phyloP scores from a whole-genome alignment of 2,329 filamentous ascomycete genomes.

The Parafenestella ontariensis region DNA sequence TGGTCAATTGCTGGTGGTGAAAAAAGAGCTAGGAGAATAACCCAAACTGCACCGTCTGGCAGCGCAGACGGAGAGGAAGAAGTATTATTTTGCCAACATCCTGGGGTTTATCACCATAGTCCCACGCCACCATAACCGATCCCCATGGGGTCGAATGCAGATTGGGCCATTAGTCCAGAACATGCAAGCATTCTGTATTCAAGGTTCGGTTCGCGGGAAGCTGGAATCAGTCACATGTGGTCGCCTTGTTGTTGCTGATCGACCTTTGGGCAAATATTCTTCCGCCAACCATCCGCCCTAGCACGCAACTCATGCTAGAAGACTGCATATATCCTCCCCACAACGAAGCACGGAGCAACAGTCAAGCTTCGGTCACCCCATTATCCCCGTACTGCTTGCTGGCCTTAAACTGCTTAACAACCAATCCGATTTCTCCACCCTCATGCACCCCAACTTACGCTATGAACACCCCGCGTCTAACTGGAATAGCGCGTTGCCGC shows the following conservation, averaged over 20 bases:
- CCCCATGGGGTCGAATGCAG: background rate
- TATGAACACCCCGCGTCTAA: slow-evolving; percentile 14
- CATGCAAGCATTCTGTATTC: background rate
- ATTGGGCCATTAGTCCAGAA: background rate
- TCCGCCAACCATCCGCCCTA: slow-evolving; percentile 15
- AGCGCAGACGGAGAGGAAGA: background rate
- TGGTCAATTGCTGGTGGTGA: background rate
- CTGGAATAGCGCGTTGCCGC: slow-evolving; percentile 54
- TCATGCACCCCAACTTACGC: slow-evolving; percentile 11
- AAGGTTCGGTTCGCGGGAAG: background rate
- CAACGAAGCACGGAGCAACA: slow-evolving; percentile 4
- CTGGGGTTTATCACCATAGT: background rate
- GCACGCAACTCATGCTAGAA: slow-evolving; percentile 3
- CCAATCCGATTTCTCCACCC: slow-evolving; percentile 3
- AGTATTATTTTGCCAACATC: background rate
- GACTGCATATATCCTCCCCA: slow-evolving; percentile 10
- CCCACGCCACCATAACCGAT: background rate
- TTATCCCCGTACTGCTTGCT: slow-evolving; percentile 6
- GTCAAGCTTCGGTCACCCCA: background rate
- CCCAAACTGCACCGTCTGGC: background rate
- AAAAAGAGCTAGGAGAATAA: background rate
- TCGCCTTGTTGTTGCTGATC: slow-evolving; percentile 7
- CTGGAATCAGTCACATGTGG: slow-evolving; percentile 7
- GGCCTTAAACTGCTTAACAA: slow-evolving; percentile 4
- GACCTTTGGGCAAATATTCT: slow-evolving; percentile 1